These are phyloP conservation scores for Hondaea fermentalgiana DNA, from an alignment of 108 stramenopile species.

Conservation along the genomic window DNA sequence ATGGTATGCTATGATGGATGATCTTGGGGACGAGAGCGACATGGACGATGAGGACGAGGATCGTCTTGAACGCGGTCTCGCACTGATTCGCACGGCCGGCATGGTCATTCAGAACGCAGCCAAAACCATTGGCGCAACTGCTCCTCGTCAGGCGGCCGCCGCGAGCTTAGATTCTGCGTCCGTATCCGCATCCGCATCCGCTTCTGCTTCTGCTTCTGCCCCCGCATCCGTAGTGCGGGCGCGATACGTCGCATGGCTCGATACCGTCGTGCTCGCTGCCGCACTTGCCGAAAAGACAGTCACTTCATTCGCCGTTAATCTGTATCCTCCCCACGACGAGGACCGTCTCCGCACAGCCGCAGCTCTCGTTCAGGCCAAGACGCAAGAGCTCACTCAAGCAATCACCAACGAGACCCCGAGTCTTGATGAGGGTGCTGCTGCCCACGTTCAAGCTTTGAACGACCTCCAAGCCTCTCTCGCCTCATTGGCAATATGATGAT, in stretches of 20 bases:
- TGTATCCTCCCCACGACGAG: not conserved
- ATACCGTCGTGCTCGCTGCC: not conserved
- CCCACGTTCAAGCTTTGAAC: not conserved
- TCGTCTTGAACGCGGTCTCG: not conserved
- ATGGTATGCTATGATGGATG: slow-evolving; percentile 14
- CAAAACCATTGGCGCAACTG: not conserved
- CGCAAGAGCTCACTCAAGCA: not conserved
- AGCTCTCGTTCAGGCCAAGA: not conserved
- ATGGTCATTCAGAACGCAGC: not conserved
- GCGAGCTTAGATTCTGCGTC: not conserved
- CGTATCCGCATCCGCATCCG: too few species aligned
- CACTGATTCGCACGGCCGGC: not conserved
- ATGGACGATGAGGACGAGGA: not conserved
- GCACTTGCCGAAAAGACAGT: too few species aligned
- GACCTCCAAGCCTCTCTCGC: not conserved
- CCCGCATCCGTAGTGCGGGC: too few species aligned
- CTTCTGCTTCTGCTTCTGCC: too few species aligned
- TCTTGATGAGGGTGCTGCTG: not conserved
- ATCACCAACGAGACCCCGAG: not conserved
- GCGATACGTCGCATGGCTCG: not conserved
- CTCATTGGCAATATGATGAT: not conserved
- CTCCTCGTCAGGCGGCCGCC: not conserved
- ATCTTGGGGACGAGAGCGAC: not conserved
- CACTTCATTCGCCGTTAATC: not conserved
- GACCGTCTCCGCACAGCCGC: not conserved